A percentile compares a stretch with the other conserved stretches of the same genome.
Conservation (phyloP, 768 basidiomycete genomes). For the Trametes cingulata region DNA sequence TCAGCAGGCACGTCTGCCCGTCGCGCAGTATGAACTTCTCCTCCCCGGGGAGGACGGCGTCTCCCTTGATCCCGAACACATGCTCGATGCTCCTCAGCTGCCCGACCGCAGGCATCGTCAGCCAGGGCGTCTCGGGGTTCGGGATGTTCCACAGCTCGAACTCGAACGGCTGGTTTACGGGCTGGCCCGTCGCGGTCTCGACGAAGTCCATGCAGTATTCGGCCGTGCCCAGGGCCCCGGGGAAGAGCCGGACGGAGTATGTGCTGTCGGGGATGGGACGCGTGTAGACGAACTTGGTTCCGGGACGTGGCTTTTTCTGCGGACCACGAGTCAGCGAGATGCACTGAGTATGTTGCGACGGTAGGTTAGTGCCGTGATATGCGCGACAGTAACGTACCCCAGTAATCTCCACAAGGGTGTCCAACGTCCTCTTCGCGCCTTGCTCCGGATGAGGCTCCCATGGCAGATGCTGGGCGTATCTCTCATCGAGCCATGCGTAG, state of each 20-base stretch:
- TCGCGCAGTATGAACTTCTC: not conserved
- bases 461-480: too few relatives aligned
- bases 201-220: conserved; percentile 5
- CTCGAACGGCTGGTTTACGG: not conserved
- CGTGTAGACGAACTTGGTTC: not conserved
- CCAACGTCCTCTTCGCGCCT: too few relatives aligned
- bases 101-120: not conserved
- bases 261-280: not conserved
- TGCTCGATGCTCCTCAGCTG: not conserved
- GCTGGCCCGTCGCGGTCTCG: not conserved
- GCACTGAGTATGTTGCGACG: too few relatives aligned
- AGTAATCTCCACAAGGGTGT: too few relatives aligned
- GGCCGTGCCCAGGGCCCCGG: not conserved
- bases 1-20: not conserved
- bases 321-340: too few relatives aligned
- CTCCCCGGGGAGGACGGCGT: not conserved
- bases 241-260: not conserved
- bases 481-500: too few relatives aligned
- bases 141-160: not conserved
- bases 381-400: too few relatives aligned
- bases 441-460: too few relatives aligned
- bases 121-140: not conserved
- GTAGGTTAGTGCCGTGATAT: too few relatives aligned
- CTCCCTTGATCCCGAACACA: not conserved
- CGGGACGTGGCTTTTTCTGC: too few relatives aligned